Evolutionary conservation across 176 grass and related monocot genomes (phyloP), one percentile per base, ranked within the genome.

Genomic region (Bonia amplexicaulis): DNA sequence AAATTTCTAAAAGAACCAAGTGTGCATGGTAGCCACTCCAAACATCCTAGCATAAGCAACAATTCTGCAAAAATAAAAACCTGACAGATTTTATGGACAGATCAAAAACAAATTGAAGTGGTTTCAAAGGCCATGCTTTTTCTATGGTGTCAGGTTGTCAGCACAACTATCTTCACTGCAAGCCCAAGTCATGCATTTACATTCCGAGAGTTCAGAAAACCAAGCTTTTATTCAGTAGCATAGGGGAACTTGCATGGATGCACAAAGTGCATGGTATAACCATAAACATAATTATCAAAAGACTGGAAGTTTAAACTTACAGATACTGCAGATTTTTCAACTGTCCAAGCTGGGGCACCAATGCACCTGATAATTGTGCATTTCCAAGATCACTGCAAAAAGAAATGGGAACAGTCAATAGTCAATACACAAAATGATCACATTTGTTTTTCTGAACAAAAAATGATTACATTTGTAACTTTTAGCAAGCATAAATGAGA

Each of bases 331-430:
- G 69, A 65, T 87, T 91, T 89, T 85, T 93, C 77, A 96, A 61
- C 53, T 85, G 77, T 9, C 94, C 89, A 73, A 96, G 91, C 51
- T 93, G 80, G 53, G 94, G 77, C 27, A 96, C 94, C 81, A 96
- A 76, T 7, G 73, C 45, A 80, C 94, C 94, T 71, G 94, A 96
- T 49, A 96, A 83, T 80, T 91, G 76, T 60, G 94, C 94, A 87
- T 96, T 96, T 89, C 93, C 94, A 79, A 96, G 94, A 85, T 96
- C 94, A 63, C 94, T 96, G 77, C 59, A 73, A 79, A 77, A 82
- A 48, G 12, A 74, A 78, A 71, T 54, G 9, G 19, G 9, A 16
- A 39, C 4, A 51, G 7, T 53, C 19, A 11, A 87, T 41, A 53
- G 37, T 53, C 19, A 14, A 84, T 41, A 53, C 46, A 66, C 47